phyloP scores from a whole-genome alignment of 192 early-diverging fungal species.

The Linnemannia exigua region DNA sequence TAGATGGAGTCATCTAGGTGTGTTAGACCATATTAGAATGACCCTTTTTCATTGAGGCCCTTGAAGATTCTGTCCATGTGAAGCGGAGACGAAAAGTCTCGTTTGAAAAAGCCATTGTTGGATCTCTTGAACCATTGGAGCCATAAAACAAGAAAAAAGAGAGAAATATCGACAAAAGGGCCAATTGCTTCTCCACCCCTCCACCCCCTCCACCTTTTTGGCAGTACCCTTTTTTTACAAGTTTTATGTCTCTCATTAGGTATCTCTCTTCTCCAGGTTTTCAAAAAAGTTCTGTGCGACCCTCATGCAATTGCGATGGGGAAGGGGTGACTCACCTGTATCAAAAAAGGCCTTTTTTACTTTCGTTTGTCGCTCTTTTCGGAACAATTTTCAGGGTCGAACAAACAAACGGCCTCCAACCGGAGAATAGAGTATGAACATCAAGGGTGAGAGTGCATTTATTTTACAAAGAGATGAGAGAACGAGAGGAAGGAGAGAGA shows the following conservation, averaged over 20 bases:
- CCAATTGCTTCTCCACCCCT: not conserved
- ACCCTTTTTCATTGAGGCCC: not conserved
- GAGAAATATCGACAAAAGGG: not conserved
- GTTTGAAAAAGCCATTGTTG: not conserved
- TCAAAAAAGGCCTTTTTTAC: not conserved
- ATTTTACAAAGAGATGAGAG: not conserved
- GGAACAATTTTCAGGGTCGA: conserved; percentile 2
- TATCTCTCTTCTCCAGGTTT: not conserved
- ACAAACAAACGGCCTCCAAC: not conserved
- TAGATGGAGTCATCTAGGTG: not conserved
- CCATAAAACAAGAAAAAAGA: not conserved
- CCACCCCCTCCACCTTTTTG: not conserved
- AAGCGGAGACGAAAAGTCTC: not conserved
- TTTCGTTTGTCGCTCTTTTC: too few relatives aligned
- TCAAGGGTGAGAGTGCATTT: too few relatives aligned
- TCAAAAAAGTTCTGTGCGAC: not conserved
- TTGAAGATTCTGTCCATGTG: not conserved
- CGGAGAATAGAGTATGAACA: conserved; percentile 2
- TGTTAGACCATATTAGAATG: not conserved
- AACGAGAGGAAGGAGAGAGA: not conserved
- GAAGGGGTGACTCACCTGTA: not conserved
- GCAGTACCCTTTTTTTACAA: not conserved
- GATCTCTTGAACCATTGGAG: conserved; percentile 5
- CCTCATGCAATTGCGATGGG: not conserved
- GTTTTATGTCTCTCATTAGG: not conserved